Evolutionary conservation across 176 grass and related monocot genomes (phyloP).

Genomic region (Eragrostis curvula): DNA sequence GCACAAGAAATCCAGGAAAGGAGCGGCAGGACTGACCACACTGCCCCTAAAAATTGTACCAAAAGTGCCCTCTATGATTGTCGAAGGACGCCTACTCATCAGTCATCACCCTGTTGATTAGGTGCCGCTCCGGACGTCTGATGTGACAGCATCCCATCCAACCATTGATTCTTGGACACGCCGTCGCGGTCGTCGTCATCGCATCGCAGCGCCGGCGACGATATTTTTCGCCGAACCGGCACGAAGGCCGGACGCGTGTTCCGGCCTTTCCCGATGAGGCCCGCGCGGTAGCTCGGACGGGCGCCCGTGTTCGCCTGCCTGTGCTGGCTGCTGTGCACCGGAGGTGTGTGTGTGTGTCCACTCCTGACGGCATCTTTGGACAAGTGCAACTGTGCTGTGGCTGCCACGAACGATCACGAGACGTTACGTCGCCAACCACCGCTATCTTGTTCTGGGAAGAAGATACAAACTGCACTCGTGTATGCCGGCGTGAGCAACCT

Average conservation of each 20-base stretch:
- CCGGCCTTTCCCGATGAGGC: too few species aligned
- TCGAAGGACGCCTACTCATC: background rate
- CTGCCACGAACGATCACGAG: too few species aligned
- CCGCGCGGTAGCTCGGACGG: too few species aligned
- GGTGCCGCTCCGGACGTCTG: background rate
- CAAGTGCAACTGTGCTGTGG: too few species aligned
- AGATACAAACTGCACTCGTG: background rate
- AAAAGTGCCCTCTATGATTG: slow-evolving; percentile 2
- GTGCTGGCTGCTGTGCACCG: too few species aligned
- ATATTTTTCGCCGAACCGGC: background rate
- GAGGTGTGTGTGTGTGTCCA: too few species aligned
- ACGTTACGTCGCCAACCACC: background rate
- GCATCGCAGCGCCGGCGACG: background rate
- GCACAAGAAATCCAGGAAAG: background rate
- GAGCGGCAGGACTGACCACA: background rate
- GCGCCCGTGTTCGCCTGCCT: too few species aligned
- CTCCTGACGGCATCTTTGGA: background rate
- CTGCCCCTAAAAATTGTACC: background rate
- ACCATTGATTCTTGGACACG: background rate
- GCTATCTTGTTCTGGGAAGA: background rate
- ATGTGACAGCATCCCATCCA: background rate
- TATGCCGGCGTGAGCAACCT: too few species aligned
- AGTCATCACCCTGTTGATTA: background rate
- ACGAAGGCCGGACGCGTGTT: background rate
- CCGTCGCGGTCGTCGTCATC: background rate